Conservation (phyloP, 1,284 basidiomycete species). For the Psilocybe mexicana region DNA sequence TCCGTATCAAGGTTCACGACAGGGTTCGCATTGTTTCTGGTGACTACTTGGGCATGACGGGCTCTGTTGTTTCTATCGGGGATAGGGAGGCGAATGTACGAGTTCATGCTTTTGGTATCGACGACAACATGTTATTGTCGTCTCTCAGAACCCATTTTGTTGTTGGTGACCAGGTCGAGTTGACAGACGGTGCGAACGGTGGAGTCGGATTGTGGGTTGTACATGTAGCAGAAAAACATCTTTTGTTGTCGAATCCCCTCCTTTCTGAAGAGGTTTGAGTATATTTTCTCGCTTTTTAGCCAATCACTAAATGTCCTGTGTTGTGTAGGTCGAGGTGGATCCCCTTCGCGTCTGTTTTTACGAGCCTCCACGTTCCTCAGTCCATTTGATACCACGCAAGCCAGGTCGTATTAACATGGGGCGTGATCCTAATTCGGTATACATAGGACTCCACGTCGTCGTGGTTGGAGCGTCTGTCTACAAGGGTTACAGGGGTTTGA, state of each 20-base stretch:
- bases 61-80: background rate
- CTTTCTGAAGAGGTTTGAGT: background rate
- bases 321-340: background rate
- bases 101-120: background rate
- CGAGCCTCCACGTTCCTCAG: no score
- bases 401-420: background rate
- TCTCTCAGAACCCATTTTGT: background rate
- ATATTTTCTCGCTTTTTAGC: background rate
- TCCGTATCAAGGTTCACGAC: background rate
- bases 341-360: background rate
- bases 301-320: background rate
- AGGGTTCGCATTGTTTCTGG: constrained; percentile 1
- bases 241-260: background rate
- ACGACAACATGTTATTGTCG: background rate
- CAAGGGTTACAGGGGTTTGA: constrained; percentile 2
- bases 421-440: background rate
- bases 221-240: background rate
- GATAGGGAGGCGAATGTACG: constrained; percentile 3
- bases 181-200: background rate
- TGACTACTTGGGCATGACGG: background rate
- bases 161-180: constrained; percentile 5
- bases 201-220: constrained; percentile 3
- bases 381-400: no score
- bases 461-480: background rate
- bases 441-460: background rate